Percentiles rank a stretch among this genome's conserved stretches.
Evolutionary conservation across 176 grass and related monocot species (phyloP).

Genomic region (Otatea glauca): DNA sequence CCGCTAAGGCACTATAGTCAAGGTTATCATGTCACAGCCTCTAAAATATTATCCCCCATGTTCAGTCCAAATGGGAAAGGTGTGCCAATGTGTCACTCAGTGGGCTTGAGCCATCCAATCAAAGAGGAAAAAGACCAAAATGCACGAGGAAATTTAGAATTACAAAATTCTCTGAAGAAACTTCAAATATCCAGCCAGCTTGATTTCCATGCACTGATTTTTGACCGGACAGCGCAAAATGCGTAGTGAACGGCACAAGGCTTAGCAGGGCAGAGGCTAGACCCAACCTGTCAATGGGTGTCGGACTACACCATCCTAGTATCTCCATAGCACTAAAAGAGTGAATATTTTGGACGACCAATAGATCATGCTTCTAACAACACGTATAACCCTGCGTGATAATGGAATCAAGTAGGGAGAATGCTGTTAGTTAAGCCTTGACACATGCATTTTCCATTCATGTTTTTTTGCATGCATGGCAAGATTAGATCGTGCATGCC

Average conservation of each 20-base stretch:
- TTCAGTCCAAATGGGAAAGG: neutral
- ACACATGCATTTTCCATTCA: no score
- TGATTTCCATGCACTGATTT: no score
- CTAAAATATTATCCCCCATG: neutral
- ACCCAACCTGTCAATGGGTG: neutral
- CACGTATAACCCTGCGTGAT: neutral
- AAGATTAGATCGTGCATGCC: no score
- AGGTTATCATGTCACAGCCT: neutral
- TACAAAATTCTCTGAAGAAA: neutral
- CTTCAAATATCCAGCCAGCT: neutral
- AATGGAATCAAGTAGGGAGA: neutral
- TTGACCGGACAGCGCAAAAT: neutral
- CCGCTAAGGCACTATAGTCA: neutral
- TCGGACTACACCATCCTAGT: neutral
- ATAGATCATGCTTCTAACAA: neutral
- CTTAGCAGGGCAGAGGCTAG: neutral
- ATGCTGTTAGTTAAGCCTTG: no score
- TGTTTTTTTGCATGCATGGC: no score
- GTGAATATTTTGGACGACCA: neutral
- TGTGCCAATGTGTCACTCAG: neutral
- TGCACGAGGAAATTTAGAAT: neutral
- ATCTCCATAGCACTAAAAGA: neutral
- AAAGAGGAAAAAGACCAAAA: neutral
- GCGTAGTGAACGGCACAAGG: no score
- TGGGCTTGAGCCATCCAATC: no score